Base-by-base conservation (phyloP, 352 stramenopile genomes). In the Phytophthora pluvialis region DNA sequence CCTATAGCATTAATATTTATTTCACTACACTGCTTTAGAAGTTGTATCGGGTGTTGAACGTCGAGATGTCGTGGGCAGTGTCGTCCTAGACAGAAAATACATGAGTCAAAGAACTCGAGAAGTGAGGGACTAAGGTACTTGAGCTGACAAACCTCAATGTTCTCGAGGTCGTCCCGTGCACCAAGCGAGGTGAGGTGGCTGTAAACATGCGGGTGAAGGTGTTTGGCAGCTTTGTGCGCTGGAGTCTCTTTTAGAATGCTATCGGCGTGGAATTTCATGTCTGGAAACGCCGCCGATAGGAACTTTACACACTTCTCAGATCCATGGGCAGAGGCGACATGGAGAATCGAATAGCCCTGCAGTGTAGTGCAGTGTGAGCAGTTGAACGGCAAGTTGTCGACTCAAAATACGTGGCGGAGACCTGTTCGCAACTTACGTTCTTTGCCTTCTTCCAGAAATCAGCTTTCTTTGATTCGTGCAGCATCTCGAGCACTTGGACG, bases 171-270 rank as follows among this genome's bases (percentile, higher is more conserved):
- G n/a, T 80, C 59, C 26, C 70, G 72, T 13, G 78, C 60, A 0
- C 81, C 81, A 29, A 63, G 48, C 3, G 38, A 48, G 0, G 57
- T 53, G 2, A 93, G 60, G 11, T 87, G 59, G 0, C 49, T 54
- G 35, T 88, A 88, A n/a, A 89, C 46, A 9, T 64, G 45, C 0
- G 71, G 70, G 8, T 91, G 78, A 10, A 81, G 54, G 12, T 70
- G 56, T 46, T 86, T 89, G 2, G 80, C 81, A 0, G 83, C 81
- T 61, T 89, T 86, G 56, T 91, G 81, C 8, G 68, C 72, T 43
- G 83, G 71, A 33, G 69, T 89, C 57, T 93, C 83, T 15, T 71
- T 60, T 10, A 88, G 46, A n/a, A 86, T 48, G 3, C 11, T 28
- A 35, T 88, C 78, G 29, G 66, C 57, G n/a, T 67, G 51, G 33